Base-by-base conservation (phyloP, 1,284 basidiomycete genomes). In the Blastosporella zonata region DNA sequence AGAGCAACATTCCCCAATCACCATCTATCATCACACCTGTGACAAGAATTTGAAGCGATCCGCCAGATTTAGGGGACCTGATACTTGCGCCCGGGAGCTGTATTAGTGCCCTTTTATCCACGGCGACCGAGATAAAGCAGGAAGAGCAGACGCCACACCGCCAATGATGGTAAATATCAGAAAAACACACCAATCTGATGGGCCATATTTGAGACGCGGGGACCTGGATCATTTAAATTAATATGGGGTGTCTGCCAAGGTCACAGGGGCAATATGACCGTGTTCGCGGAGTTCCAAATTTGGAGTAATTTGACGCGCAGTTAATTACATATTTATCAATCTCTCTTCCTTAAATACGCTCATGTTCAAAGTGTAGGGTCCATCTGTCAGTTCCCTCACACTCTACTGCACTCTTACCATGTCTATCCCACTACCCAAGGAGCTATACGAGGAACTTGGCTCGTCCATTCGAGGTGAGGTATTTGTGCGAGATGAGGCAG, bases 391-490 rank as follows among this genome's bases (percentile, higher is more conserved):
- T 23, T 22, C 38, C 39, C 29, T 13, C n/a, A 5, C 37, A 33
- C 22, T 31, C 15, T 27, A n/a, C 2, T 27, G 6, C 8, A 25
- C 20, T 23, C 37, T 6, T 20, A 18, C 28, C 12, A 57, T 59
- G 56, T 42, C 49, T 17, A 43, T 37, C 12, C 18, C 36, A 34
- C 28, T 57, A 13, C 35, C 62, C 13, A 56, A 62, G n/a, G 62
- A 65, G 13, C 56, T 67, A 20, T 66, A 66, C 48, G 61, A 71
- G 38, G 73, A 79, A 55, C 67, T 80, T 27, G 64, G 64, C n/a
- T 60, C 68, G 15, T 55, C 67, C 10, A 70, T 79, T 51, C 66
- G 74, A 45, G 80, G 80, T 7, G 63, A 70, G 15, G 65, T 81
- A n/a, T 71, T 74, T 56, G 63, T 67, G 49, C 67, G 69, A 25